Base-by-base conservation (phyloP, 2,329 filamentous ascomycete genomes). In the Fusarium torulosum region DNA sequence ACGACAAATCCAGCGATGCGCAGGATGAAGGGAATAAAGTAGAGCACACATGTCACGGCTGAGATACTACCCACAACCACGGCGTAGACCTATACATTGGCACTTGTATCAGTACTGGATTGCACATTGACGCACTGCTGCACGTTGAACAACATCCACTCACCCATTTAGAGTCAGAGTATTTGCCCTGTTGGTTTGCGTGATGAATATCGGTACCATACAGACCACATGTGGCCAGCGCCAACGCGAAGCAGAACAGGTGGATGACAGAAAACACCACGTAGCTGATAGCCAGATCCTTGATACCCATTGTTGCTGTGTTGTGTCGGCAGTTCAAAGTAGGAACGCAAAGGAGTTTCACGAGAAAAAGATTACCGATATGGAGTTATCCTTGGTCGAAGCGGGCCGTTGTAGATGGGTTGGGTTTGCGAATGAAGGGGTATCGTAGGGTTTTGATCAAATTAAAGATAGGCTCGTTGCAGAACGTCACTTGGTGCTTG, bases 181-280 rank as follows among this genome's bases (percentile, higher is more conserved):
- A 84, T 40, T 81, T 81, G 53, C 83, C 75, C 6, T 81, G 75
- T 19, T 86, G 79, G 37, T 80, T 76, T 1, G 88, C 86, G 21
- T 79, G 78, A 62, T 87, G 79, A 7, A 96, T 80, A 74, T 95
- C 91, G 23, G 84, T 79, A 35, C 89, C 91, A 69, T 96, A 97
- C 20, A 97, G 86, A 1, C 91, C 94, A 67, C 90, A 89, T 54
- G 96, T 91, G 2, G 91, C 86, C 58, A 97, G 79, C 15, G 89
- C 92, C 67, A 96, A 84, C 58, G 91, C 85, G 74, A 97, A 90
- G 74, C 95, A 92, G 63, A 90, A 79, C 77, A 94, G 84, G 75
- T 94, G 91, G n/a, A 94, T 79, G 67, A 85, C 68, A 23, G 84
- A 80, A 74, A 91, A 90, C 69, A 83, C 74, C 70, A 89, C 70